A percentile compares a stretch with the other conserved stretches of the same genome.
These are phyloP conservation scores for Curvularia spicifera DNA, from an alignment of 2,329 filamentous ascomycete species.

Conservation along the genomic window DNA sequence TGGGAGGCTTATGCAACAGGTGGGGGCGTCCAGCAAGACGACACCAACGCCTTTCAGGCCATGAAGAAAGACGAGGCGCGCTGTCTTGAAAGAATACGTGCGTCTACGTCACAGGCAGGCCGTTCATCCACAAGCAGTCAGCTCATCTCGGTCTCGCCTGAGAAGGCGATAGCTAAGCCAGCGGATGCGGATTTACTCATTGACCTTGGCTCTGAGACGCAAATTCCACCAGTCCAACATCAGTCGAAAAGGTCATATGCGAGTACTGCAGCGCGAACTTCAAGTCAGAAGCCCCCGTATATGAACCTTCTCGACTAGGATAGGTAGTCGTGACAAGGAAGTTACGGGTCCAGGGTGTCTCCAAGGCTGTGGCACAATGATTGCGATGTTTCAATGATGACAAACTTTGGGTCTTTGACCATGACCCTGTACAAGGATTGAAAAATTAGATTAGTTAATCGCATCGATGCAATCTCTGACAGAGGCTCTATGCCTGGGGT, in stretches of 20 bases:
- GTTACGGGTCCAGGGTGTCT: neutral
- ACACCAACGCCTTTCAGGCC: conserved; percentile 24
- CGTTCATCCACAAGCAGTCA: neutral
- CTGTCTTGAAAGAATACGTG: conserved; percentile 14
- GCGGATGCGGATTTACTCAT: conserved; percentile 26
- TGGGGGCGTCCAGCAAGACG: conserved; percentile 26
- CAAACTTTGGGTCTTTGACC: neutral
- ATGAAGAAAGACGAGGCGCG: conserved; percentile 21
- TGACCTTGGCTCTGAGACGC: conserved; percentile 21
- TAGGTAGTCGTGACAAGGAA: neutral
- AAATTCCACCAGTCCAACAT: neutral
- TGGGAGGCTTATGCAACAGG: conserved; percentile 21
- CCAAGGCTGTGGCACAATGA: neutral
- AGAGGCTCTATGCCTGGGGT: conserved; percentile 18
- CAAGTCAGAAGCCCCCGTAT: neutral
- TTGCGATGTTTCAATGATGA: neutral
- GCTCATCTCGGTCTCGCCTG: conserved; percentile 28
- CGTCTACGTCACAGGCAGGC: neutral
- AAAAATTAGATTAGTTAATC: neutral
- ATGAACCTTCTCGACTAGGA: conserved; percentile 26
- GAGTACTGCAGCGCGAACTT: conserved; percentile 2
- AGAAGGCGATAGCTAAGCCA: conserved; percentile 14
- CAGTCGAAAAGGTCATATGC: conserved; percentile 7
- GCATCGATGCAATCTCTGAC: neutral
- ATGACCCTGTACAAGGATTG: neutral